Percentiles rank a stretch among this genome's conserved stretches.
phyloP scores from a whole-genome alignment of 441 rosid genomes.

The Gossypium gossypioides region DNA sequence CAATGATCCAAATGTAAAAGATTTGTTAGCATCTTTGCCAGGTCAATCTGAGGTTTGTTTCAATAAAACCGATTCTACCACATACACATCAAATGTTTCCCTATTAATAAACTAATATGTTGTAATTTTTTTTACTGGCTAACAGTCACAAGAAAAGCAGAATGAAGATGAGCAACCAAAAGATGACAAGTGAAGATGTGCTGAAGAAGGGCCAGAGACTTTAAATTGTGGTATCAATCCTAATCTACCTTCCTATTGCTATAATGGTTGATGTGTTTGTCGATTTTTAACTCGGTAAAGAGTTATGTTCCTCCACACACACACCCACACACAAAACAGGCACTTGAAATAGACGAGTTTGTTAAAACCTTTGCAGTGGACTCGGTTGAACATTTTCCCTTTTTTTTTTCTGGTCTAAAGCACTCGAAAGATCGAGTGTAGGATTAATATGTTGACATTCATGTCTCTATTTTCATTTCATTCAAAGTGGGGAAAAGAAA shows the following conservation, averaged over 20 bases:
- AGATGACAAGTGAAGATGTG: slow-evolving; percentile 33
- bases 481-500: not conserved
- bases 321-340: not conserved
- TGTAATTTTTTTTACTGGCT: not conserved
- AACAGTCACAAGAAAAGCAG: slow-evolving; percentile 32
- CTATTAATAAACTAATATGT: not conserved
- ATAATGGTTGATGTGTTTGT: not conserved
- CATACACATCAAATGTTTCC: not conserved
- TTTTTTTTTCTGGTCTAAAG: not conserved
- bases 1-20: slow-evolving; percentile 45
- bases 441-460: not conserved
- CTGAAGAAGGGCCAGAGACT: not conserved
- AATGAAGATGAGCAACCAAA: slow-evolving; percentile 32
- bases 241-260: not conserved
- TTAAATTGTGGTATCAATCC: not conserved
- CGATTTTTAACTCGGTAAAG: not conserved
- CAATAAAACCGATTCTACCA: not conserved
- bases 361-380: not conserved
- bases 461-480: not conserved
- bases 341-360: not conserved
- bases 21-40: slow-evolving; percentile 42
- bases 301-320: not conserved
- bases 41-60: slow-evolving; percentile 40
- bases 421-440: not conserved
- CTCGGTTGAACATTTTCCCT: not conserved